Base-by-base conservation (phyloP, 2,329 filamentous ascomycete genomes). In the Exophiala xenobiotica region DNA sequence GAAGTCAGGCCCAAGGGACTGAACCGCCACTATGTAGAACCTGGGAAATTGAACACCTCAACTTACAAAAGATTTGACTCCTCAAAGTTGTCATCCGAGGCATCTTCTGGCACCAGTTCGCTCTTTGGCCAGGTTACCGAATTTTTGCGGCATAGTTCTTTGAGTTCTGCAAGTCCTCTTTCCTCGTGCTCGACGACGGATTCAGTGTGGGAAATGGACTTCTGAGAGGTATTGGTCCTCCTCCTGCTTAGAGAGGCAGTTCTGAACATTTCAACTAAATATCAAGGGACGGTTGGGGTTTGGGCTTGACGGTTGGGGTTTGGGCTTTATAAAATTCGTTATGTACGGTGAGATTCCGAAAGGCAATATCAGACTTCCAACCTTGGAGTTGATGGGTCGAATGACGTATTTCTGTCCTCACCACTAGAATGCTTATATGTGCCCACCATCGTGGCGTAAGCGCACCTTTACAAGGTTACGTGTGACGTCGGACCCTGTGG, bases 1-100 rank as follows among this genome's bases (percentile, higher is more conserved):
- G 6, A 39, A 7, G 29, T 38, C 31, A 37, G 31, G 26, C 26
- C 26, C 26, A 29, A 29, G 12, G 26, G 26, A 12, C 26, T 29
- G 26, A 12, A 29, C 26, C 26, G 26, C 26, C 26, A 29, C 26
- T 12, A 37, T 11, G 31, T 37, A 37, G 31, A 37, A 16, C 31
- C 31, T 37, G 31, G 31, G 14, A 37, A 37, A 37, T 37, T 12
- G 31, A 37, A 37, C 31, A n/a, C 31, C 31, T 37, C 23, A 14
- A 46, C 44, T 24, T 39, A 46, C 44, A 46, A n/a, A n/a, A 46
- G 44, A 39, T 46, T 46, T 9, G 44, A 46, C 16, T 46, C 44
- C 6, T 50, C 47, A n/a, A 29, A 31, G 6, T 38, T 35, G 16
- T 50, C 40, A 19, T 44, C 39, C 20, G 19, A 11, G n/a, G 29